phyloP scores from a whole-genome alignment of 2,329 filamentous ascomycete genomes.

The Hypoxylon sp. region DNA sequence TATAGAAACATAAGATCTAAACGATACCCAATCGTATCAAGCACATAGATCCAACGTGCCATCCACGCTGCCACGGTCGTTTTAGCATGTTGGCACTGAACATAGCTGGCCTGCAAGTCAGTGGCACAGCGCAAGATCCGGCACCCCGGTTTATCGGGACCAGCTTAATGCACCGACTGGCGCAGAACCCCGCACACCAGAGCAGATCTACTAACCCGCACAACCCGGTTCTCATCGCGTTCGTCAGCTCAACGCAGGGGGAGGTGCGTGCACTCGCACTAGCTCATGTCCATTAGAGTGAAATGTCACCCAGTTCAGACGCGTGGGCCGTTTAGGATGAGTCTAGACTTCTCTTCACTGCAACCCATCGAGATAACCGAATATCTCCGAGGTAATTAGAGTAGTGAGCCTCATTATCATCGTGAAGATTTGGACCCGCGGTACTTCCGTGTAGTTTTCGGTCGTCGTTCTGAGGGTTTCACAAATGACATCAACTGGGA shows the following conservation, averaged over 20 bases:
- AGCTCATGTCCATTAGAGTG: background rate
- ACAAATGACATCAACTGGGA: too few relatives aligned
- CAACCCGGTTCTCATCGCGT: background rate
- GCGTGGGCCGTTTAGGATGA: background rate
- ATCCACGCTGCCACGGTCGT: background rate
- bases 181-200: slow-evolving; percentile 1
- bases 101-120: slow-evolving; percentile 1
- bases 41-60: background rate
- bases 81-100: background rate
- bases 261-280: background rate
- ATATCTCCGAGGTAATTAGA: slow-evolving; percentile 21
- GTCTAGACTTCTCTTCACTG: slow-evolving; percentile 14
- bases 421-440: background rate
- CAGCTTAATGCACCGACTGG: slow-evolving; percentile 4
- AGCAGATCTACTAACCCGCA: slow-evolving; percentile 1
- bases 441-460: too few relatives aligned
- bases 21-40: background rate
- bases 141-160: slow-evolving; percentile 1
- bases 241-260: background rate
- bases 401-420: slow-evolving; percentile 13
- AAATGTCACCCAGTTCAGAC: background rate
- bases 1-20: background rate
- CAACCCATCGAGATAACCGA: slow-evolving; percentile 6
- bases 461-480: too few relatives aligned
- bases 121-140: slow-evolving; percentile 3